phyloP scores from a whole-genome alignment of 2,329 filamentous ascomycete species.

The Septoria petroselini region DNA sequence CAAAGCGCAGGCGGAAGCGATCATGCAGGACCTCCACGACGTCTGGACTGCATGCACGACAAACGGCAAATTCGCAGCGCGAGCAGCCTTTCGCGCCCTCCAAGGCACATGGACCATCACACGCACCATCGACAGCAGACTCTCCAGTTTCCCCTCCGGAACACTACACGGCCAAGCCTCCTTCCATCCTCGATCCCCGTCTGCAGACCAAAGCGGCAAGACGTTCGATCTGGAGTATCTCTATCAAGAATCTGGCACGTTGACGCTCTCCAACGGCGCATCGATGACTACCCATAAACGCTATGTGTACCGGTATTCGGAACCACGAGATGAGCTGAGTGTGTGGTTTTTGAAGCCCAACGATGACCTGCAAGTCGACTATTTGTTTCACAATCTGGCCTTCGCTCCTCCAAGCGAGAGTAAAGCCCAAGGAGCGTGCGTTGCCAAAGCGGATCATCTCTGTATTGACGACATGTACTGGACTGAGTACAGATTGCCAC shows the following conservation, averaged over 20 bases:
- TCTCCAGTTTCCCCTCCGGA: slow-evolving; percentile 31
- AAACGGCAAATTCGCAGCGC: slow-evolving; percentile 30
- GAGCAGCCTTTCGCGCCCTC: slow-evolving; percentile 35
- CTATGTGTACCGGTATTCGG: slow-evolving; percentile 71
- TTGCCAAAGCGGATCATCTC: slow-evolving; percentile 63
- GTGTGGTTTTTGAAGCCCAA: slow-evolving; percentile 70
- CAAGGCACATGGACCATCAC: slow-evolving; percentile 35
- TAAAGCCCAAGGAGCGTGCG: slow-evolving; percentile 51
- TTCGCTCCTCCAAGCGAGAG: slow-evolving; percentile 48
- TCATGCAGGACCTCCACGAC: slow-evolving; percentile 47
- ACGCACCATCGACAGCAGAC: slow-evolving; percentile 31
- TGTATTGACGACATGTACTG: slow-evolving; percentile 42
- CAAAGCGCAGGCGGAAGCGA: slow-evolving; percentile 44
- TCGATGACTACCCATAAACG: slow-evolving; percentile 60
- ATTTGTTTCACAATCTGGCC: slow-evolving; percentile 68
- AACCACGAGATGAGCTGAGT: slow-evolving; percentile 58
- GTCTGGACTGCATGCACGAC: slow-evolving; percentile 28
- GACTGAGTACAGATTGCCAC: too few species aligned
- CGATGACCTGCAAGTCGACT: slow-evolving; percentile 61
- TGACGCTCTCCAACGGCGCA: slow-evolving; percentile 25
- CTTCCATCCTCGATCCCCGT: slow-evolving; percentile 34
- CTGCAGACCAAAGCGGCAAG: slow-evolving; percentile 22
- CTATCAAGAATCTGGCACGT: slow-evolving; percentile 34
- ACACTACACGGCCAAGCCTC: slow-evolving; percentile 31
- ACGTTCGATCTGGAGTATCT: slow-evolving; percentile 36